These are phyloP conservation scores for Gossypium gossypioides DNA, from an alignment of 441 rosid species.

Conservation along the genomic window DNA sequence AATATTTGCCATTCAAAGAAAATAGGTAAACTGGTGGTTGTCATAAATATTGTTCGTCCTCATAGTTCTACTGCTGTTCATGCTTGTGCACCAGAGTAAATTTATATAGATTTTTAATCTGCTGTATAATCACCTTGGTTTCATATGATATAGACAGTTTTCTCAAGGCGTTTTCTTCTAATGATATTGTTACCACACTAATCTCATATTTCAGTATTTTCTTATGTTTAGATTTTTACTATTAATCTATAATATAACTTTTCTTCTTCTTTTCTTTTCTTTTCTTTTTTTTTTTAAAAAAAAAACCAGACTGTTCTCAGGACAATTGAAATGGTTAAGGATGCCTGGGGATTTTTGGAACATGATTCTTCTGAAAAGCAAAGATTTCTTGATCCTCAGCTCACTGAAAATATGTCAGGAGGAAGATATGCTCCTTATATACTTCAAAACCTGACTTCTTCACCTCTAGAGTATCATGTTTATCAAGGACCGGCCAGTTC, in stretches of 20 bases:
- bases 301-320: slow-evolving; percentile 51
- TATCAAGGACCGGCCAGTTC: slow-evolving; percentile 40
- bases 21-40: background rate
- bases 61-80: background rate
- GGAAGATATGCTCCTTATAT: slow-evolving; percentile 77
- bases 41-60: background rate
- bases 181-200: background rate
- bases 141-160: background rate
- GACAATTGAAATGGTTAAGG: slow-evolving; percentile 63
- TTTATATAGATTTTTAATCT: background rate
- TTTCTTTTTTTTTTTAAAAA: background rate
- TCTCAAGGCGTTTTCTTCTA: background rate
- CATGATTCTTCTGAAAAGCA: slow-evolving; percentile 33
- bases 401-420: slow-evolving; percentile 32
- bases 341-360: slow-evolving; percentile 45
- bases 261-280: slow-evolving; percentile 2
- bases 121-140: background rate
- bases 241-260: background rate
- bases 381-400: slow-evolving; percentile 26
- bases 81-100: background rate
- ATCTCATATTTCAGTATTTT: background rate
- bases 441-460: slow-evolving; percentile 79
- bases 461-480: slow-evolving; percentile 63
- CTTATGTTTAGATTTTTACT: background rate
- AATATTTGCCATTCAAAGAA: background rate